A percentile compares a stretch with the other conserved stretches of the same genome.
Evolutionary conservation across 805 yeast genomes (phyloP).

Genomic region (Crinitomyces ghanaensis): DNA sequence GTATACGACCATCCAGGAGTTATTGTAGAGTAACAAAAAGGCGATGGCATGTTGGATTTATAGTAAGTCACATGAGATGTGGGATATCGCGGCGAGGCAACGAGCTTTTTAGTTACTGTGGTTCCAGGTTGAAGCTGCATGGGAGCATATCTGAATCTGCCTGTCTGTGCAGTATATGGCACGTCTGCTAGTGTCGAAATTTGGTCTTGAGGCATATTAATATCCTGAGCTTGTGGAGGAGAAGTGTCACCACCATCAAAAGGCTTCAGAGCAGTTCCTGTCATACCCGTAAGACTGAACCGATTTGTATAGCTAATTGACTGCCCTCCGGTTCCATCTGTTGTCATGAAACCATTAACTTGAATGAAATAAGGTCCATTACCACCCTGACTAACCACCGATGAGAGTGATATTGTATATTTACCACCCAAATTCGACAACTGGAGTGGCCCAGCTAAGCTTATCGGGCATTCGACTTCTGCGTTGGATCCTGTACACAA

Average conservation of each 20-base stretch:
- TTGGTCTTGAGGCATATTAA: conserved; percentile 30
- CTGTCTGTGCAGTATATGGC: conserved; percentile 71
- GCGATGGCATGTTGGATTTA: conserved; percentile 34
- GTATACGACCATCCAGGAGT: conserved; percentile 83
- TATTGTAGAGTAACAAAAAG: conserved; percentile 45
- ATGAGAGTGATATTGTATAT: conserved; percentile 28
- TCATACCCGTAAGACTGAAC: conserved; percentile 58
- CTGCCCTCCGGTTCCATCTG: conserved; percentile 32
- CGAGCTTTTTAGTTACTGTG: conserved; percentile 40
- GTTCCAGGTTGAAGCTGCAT: conserved; percentile 86
- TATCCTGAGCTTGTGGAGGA: conserved; percentile 31
- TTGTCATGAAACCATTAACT: conserved; percentile 36
- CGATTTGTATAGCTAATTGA: conserved; percentile 60
- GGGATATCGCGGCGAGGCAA: conserved; percentile 48
- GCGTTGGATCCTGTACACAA: conserved; percentile 60
- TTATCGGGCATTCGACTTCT: conserved; percentile 31
- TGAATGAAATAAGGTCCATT: conserved; percentile 69
- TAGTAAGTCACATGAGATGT: conserved; percentile 58
- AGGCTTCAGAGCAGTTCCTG: conserved; percentile 36
- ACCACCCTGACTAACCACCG: conserved; percentile 37
- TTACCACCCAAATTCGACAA: conserved; percentile 2
- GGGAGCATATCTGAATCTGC: conserved; percentile 72
- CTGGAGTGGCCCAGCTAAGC: conserved; percentile 2
- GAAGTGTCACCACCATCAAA: conserved; percentile 38
- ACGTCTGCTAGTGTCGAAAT: conserved; percentile 46